Conservation (phyloP, 1,139 yeast genomes). For the Maudiozyma humilis region DNA sequence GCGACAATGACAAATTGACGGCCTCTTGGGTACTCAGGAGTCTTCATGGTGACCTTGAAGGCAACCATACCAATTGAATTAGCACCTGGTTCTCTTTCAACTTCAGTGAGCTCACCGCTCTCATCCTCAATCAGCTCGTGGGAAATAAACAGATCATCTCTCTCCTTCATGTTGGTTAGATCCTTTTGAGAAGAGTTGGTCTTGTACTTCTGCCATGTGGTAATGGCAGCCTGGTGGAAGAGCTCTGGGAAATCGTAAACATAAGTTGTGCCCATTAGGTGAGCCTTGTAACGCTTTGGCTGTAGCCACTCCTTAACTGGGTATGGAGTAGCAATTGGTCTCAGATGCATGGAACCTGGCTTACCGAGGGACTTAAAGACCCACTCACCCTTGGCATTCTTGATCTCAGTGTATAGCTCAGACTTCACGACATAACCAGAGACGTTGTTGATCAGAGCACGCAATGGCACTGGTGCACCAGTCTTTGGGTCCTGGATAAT, state of each 20-base stretch:
- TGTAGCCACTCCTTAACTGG: constrained; percentile 97
- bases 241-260: constrained; percentile 98
- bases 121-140: constrained; percentile 78
- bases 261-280: constrained; percentile 94
- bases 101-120: constrained; percentile 75
- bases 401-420: constrained; percentile 88
- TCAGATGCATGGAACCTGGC: constrained; percentile 94
- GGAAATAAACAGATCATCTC: constrained; percentile 60
- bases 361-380: constrained; percentile 88
- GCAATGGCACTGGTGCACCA: constrained; percentile 86
- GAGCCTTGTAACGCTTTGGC: constrained; percentile 97
- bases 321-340: constrained; percentile 91
- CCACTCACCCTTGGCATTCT: constrained; percentile 90
- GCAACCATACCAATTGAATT: constrained; percentile 97
- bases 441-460: constrained; percentile 93
- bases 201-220: constrained; percentile 71
- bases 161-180: constrained; percentile 4
- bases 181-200: constrained; percentile 47
- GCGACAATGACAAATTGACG: constrained; percentile 90
- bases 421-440: constrained; percentile 96
- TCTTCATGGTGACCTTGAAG: constrained; percentile 80
- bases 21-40: constrained; percentile 96
- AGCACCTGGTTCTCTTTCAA: constrained; percentile 92
- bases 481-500: constrained; percentile 84
- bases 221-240: constrained; percentile 83